Percentiles rank a stretch among this genome's conserved stretches.
Evolutionary conservation across 1,284 basidiomycete species (phyloP).

Genomic region (Irpex sp.): DNA sequence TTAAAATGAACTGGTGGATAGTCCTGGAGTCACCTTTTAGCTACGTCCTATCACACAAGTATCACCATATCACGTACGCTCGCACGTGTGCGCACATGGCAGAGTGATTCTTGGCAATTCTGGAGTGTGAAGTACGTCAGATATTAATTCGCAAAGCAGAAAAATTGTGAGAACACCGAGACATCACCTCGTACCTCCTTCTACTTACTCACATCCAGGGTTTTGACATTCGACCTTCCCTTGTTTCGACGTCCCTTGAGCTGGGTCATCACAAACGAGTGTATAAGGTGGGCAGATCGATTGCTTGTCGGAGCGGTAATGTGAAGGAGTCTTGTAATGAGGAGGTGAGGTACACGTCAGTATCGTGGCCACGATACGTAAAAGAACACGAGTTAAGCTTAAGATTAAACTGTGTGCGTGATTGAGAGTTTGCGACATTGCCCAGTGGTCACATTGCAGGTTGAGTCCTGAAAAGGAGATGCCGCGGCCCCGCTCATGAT

Average conservation of each 20-base stretch:
- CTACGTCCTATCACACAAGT: background rate
- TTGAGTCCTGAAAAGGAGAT: background rate
- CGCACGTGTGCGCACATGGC: background rate
- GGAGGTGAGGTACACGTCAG: background rate
- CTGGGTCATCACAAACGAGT: background rate
- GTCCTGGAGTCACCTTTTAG: too few relatives aligned
- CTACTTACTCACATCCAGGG: too few relatives aligned
- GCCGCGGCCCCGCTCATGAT: background rate
- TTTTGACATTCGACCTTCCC: background rate
- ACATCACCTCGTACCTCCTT: too few relatives aligned
- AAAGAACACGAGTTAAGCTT: background rate
- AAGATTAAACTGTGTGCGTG: background rate
- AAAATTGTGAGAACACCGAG: too few relatives aligned
- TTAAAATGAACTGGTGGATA: too few relatives aligned
- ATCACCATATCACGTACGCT: background rate
- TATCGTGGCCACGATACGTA: background rate
- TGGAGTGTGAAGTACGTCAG: background rate
- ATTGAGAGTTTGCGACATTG: background rate
- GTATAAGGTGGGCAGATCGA: background rate
- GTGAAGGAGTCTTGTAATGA: background rate
- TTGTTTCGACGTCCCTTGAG: too few relatives aligned
- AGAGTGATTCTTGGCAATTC: background rate
- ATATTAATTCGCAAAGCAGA: background rate
- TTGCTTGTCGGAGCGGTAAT: background rate
- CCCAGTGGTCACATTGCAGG: background rate